A percentile compares a stretch with the other conserved stretches of the same genome.
Evolutionary conservation across 768 basidiomycete genomes (phyloP).

Genomic region (Russula earlei): DNA sequence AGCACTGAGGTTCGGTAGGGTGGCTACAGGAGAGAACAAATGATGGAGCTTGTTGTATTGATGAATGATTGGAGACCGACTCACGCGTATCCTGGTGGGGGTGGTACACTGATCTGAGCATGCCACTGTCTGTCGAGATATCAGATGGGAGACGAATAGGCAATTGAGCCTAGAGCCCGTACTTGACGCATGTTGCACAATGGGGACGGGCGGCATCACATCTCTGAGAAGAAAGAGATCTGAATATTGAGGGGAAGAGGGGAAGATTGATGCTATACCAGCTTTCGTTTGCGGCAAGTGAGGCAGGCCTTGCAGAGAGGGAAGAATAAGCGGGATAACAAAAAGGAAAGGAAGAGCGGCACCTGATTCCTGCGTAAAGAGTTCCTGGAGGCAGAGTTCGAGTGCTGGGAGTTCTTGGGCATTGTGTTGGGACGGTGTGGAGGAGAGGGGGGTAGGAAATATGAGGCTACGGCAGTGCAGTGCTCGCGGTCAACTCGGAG

Average conservation of each 20-base stretch:
- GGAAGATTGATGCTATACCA: slow-evolving; percentile 38
- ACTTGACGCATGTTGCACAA: slow-evolving; percentile 80
- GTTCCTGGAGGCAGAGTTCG: slow-evolving; percentile 34
- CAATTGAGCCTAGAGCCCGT: slow-evolving; percentile 23
- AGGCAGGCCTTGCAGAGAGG: slow-evolving; percentile 51
- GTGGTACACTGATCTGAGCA: slow-evolving; percentile 71
- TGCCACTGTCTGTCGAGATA: slow-evolving; percentile 59
- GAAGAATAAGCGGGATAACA: slow-evolving; percentile 3
- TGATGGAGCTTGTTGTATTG: slow-evolving; percentile 16
- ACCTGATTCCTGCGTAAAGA: slow-evolving; percentile 78
- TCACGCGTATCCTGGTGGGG: slow-evolving; percentile 78
- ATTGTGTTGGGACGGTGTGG: slow-evolving; percentile 28
- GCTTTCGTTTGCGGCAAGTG: slow-evolving; percentile 75
- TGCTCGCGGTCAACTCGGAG: no score
- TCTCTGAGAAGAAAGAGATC: slow-evolving; percentile 42
- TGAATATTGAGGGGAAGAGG: slow-evolving; percentile 1
- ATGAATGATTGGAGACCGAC: slow-evolving; percentile 23
- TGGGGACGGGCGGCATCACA: slow-evolving; percentile 83
- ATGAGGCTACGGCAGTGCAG: no score
- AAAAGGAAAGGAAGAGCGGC: neutral
- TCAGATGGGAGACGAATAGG: neutral
- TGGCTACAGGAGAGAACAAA: slow-evolving; percentile 38
- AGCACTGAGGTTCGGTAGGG: slow-evolving; percentile 77
- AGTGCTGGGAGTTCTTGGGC: slow-evolving; percentile 51
- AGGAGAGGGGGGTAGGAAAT: neutral